Base-by-base conservation (phyloP, 2,329 filamentous ascomycete genomes). In the Juglanconis oblonga region DNA sequence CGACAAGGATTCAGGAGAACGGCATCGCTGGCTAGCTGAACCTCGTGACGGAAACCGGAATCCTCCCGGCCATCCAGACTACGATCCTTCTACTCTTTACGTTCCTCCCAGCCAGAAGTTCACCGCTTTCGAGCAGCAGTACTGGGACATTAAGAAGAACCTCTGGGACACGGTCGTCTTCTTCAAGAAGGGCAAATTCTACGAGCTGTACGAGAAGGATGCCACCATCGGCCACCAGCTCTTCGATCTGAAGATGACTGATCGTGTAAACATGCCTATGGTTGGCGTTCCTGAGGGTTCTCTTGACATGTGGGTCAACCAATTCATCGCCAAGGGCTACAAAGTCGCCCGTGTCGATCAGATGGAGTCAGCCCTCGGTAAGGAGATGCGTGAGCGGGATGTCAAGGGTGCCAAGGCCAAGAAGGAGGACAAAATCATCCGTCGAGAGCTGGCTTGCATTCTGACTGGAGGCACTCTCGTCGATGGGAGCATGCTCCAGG, bases 101-200 rank as follows among this genome's bases (percentile, higher is more conserved):
- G 89, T 99, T 38, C 95, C 95, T 0, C 90, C 91, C 0, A 71
- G 80, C 38, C 91, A 92, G 0, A 88, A 90, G 32, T 97, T 99
- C 71, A 96, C 93, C 0, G 85, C 94, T 0, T 99, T 99, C 65
- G 95, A 99, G 75, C 96, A 92, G 73, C 95, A 99, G 72, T 99
- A 99, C 73, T 99, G 95, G 95, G 92, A 96, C 69, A 98, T 99
- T 74, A 99, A 99, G 77, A 90, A 93, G 73, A 97, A 97, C 68
- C 91, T 96, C 66, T 98, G 91, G 90, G 92, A 97, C 66, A 97
- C 93, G 0, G 89, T 99, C 50, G 94, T 99, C 14, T 99, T 99
- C 76, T 99, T 99, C 87, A 99, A 98, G 76, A 99, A 99, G 80
- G 95, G 95, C 69, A 99, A 99, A 69, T 99, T 99, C 75, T 99